A percentile compares a stretch with the other conserved stretches of the same genome.
phyloP scores from a whole-genome alignment of 768 basidiomycete species.

The Collybia sordida region DNA sequence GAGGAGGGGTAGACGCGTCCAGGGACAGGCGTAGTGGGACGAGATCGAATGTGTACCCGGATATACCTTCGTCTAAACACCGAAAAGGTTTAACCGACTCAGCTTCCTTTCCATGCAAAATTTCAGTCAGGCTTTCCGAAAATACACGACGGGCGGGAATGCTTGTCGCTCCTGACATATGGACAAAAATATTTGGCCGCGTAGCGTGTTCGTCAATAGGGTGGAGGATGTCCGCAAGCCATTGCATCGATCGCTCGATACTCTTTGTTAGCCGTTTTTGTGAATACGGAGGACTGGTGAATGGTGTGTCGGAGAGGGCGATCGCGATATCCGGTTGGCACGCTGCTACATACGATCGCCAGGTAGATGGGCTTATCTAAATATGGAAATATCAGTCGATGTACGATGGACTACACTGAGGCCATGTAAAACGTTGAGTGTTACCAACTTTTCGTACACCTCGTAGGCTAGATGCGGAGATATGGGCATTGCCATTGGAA shows the following conservation, averaged over 20 bases:
- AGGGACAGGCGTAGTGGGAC: conserved; percentile 41
- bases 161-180: conserved; percentile 64
- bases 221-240: conserved; percentile 59
- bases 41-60: conserved; percentile 74
- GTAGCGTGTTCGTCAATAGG: conserved; percentile 13
- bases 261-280: conserved; percentile 80
- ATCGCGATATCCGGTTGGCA: conserved; percentile 71
- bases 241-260: conserved; percentile 64
- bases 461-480: conserved; percentile 59
- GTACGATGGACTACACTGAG: too few relatives aligned
- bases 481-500: conserved; percentile 58
- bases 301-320: conserved; percentile 70
- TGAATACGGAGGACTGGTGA: conserved; percentile 62
- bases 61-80: conserved; percentile 65
- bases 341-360: conserved; percentile 50
- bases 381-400: background rate
- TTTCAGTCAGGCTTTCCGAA: conserved; percentile 54
- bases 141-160: conserved; percentile 63
- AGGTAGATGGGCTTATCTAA: conserved; percentile 56
- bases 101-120: conserved; percentile 54
- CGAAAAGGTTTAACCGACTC: conserved; percentile 48
- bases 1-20: conserved; percentile 12
- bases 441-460: conserved; percentile 66
- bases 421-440: conserved; percentile 1
- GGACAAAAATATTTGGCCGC: conserved; percentile 40